Conservation (phyloP, 2,329 filamentous ascomycete genomes). For the Fusarium miscanthi region DNA sequence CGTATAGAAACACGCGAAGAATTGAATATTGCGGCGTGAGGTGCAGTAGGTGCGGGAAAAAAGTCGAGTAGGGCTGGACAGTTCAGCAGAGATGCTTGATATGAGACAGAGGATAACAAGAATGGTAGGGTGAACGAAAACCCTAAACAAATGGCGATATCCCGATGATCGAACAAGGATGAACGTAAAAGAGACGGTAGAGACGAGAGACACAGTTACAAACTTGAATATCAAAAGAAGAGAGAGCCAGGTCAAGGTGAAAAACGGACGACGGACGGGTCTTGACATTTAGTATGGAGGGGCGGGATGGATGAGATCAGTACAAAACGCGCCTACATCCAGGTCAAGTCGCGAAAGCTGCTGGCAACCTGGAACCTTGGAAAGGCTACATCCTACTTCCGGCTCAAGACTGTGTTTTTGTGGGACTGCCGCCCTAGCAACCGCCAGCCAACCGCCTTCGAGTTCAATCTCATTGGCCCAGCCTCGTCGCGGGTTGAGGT, state of each 20-base stretch:
- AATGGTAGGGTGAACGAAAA: slow-evolving; percentile 15
- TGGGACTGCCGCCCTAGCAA: slow-evolving; percentile 48
- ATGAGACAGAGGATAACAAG: slow-evolving; percentile 2
- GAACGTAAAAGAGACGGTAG: slow-evolving; percentile 26
- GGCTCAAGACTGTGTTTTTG: slow-evolving; percentile 21
- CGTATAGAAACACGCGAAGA: slow-evolving; percentile 39
- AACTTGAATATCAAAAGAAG: slow-evolving; percentile 8
- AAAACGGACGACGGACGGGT: slow-evolving; percentile 20
- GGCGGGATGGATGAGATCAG: slow-evolving; percentile 39
- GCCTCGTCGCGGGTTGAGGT: slow-evolving; percentile 32
- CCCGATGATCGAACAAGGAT: slow-evolving; percentile 26
- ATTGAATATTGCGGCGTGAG: slow-evolving; percentile 15
- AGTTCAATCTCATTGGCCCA: slow-evolving; percentile 55
- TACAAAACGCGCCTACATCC: slow-evolving; percentile 40
- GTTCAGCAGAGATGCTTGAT: slow-evolving; percentile 6
- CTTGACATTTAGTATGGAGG: slow-evolving; percentile 41
- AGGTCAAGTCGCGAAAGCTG: slow-evolving; percentile 27
- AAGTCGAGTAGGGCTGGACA: slow-evolving; percentile 5
- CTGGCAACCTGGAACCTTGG: slow-evolving; percentile 15
- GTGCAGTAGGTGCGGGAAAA: slow-evolving; percentile 16
- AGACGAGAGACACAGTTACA: slow-evolving; percentile 17
- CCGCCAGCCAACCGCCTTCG: slow-evolving; percentile 63
- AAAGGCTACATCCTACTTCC: slow-evolving; percentile 29
- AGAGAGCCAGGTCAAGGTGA: slow-evolving; percentile 26
- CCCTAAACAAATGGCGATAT: slow-evolving; percentile 5